phyloP scores from a whole-genome alignment of 495 filamentous ascomycete species.

The Aspergillus wentii region DNA sequence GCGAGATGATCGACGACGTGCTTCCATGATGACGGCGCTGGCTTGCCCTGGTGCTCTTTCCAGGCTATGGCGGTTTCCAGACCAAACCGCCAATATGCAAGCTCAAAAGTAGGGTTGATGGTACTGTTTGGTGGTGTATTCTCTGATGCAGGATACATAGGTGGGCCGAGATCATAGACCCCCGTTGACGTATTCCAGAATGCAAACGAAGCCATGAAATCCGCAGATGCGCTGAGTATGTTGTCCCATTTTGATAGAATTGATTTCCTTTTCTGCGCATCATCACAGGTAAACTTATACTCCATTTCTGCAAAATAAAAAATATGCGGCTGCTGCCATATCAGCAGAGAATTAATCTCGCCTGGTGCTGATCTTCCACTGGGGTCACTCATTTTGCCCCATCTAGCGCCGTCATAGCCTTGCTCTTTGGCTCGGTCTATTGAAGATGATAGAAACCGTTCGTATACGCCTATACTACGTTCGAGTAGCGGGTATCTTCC shows the following conservation, averaged over 20 bases:
- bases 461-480: slow-evolving; percentile 40
- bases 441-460: slow-evolving; percentile 40
- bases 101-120: slow-evolving; percentile 13
- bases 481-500: slow-evolving; percentile 39
- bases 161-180: slow-evolving; percentile 14
- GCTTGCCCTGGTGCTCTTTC: slow-evolving; percentile 7
- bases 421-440: slow-evolving; percentile 39
- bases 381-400: slow-evolving; percentile 58
- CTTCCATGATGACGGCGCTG: slow-evolving; percentile 5
- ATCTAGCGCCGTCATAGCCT: slow-evolving; percentile 49
- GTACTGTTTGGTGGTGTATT: slow-evolving; percentile 13
- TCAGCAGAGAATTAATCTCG: slow-evolving; percentile 12
- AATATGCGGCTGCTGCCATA: slow-evolving; percentile 16
- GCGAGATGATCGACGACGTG: slow-evolving; percentile 12
- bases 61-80: slow-evolving; percentile 8
- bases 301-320: slow-evolving; percentile 14
- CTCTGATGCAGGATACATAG: slow-evolving; percentile 14
- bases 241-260: slow-evolving; percentile 10
- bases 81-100: slow-evolving; percentile 15
- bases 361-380: slow-evolving; percentile 51
- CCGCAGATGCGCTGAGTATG: slow-evolving; percentile 6
- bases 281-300: too few relatives aligned
- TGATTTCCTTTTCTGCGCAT: neutral
- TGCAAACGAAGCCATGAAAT: slow-evolving; percentile 13
- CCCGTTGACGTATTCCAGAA: slow-evolving; percentile 14